Evolutionary conservation across 257 asterid genomes (phyloP).

Genomic region (Catharanthus roseus): DNA sequence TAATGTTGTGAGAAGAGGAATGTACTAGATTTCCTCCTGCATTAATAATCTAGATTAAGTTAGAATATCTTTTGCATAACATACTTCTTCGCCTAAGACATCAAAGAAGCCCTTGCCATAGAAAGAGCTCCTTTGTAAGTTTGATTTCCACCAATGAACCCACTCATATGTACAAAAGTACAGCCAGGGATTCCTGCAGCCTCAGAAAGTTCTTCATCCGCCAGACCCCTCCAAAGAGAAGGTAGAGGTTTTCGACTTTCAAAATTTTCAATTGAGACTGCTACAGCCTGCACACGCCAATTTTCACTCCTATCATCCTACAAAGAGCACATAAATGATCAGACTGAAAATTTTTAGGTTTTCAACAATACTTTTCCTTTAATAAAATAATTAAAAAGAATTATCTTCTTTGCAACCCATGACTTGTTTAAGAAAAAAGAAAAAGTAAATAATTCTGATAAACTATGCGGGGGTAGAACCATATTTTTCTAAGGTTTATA

Average conservation of each 20-base stretch:
- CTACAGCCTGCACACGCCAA: constrained; percentile 30
- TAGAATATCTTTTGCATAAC: not conserved
- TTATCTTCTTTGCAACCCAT: not conserved
- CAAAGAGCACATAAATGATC: not conserved
- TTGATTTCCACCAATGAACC: constrained; percentile 31
- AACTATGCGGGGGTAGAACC: not conserved
- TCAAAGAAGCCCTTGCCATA: constrained; percentile 25
- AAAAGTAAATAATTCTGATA: too few relatives aligned
- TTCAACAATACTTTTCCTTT: not conserved
- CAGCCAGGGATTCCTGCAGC: constrained; percentile 27
- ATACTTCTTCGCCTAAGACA: constrained; percentile 10
- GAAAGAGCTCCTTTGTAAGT: constrained; percentile 25
- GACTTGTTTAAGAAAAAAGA: too few relatives aligned
- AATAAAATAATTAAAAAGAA: not conserved
- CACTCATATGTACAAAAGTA: constrained; percentile 30
- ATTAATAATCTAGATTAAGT: not conserved
- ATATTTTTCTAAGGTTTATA: not conserved
- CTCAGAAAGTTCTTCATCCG: constrained; percentile 20
- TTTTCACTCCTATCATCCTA: constrained; percentile 28
- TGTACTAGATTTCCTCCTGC: not conserved
- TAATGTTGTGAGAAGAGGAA: not conserved
- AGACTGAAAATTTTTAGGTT: not conserved
- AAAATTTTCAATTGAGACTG: constrained; percentile 24
- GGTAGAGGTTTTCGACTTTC: constrained; percentile 25
- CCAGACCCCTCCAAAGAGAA: constrained; percentile 23